These are phyloP conservation scores for Eutrema japonicum DNA, from an alignment of 345 rosid species.

Conservation along the genomic window DNA sequence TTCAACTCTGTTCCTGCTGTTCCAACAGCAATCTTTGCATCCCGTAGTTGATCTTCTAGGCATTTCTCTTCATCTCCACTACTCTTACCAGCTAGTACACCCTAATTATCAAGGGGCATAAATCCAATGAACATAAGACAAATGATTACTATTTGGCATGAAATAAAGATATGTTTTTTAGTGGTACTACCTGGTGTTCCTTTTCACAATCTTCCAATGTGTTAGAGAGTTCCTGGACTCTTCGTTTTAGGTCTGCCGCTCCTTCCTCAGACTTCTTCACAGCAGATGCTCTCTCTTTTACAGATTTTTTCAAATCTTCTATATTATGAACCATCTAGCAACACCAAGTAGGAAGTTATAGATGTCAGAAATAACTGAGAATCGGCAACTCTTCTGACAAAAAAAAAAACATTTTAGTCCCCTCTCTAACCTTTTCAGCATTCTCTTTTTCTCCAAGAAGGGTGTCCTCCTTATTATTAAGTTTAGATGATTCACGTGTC, in stretches of 20 bases:
- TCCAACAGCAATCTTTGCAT: constrained; percentile 92
- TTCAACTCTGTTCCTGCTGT: constrained; percentile 84
- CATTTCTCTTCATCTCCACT: constrained; percentile 95
- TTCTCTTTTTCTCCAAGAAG: constrained; percentile 74
- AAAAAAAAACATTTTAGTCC: neutral
- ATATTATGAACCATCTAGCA: constrained; percentile 65
- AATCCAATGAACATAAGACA: constrained; percentile 29
- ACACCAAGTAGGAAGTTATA: constrained; percentile 35
- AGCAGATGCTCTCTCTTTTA: constrained; percentile 72
- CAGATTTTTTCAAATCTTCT: constrained; percentile 78
- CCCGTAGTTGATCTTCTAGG: constrained; percentile 93
- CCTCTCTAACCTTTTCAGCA: constrained; percentile 67
- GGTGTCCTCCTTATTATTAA: constrained; percentile 75
- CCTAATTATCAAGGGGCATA: constrained; percentile 54
- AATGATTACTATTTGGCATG: neutral
- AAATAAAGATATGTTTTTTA: constrained; percentile 13
- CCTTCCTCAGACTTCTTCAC: constrained; percentile 86
- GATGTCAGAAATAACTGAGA: constrained; percentile 24
- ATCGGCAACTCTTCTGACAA: neutral
- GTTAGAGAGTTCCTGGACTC: constrained; percentile 71
- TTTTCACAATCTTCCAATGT: constrained; percentile 75
- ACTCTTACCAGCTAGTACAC: constrained; percentile 94
- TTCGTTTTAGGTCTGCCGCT: constrained; percentile 69
- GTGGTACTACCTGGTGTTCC: constrained; percentile 75
- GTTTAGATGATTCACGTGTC: constrained; percentile 73